These are phyloP conservation scores for Teunomyces pallodes DNA, from an alignment of 805 yeast species.

Conservation along the genomic window DNA sequence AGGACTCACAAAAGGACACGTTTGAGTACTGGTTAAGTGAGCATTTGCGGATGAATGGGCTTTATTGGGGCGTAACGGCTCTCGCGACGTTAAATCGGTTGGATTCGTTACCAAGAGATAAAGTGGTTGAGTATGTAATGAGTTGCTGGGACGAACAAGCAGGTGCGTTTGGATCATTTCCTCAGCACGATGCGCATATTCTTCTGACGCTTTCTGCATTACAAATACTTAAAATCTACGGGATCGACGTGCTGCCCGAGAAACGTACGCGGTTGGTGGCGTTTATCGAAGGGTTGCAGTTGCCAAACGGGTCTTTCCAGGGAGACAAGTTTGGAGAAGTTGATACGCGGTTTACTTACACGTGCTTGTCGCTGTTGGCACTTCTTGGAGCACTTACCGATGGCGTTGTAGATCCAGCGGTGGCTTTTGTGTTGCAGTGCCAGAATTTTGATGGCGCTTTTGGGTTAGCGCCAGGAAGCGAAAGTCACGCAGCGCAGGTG, in stretches of 20 bases:
- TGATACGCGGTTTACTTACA: constrained; percentile 88
- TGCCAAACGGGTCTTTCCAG: constrained; percentile 68
- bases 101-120: constrained; percentile 54
- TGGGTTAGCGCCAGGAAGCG: constrained; percentile 93
- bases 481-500: constrained; percentile 89
- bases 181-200: constrained; percentile 85
- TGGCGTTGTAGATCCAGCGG: constrained; percentile 58
- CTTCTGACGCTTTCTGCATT: constrained; percentile 82
- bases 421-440: constrained; percentile 62
- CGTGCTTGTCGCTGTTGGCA: constrained; percentile 71
- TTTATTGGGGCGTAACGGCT: constrained; percentile 93
- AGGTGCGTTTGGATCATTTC: constrained; percentile 91
- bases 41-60: constrained; percentile 85
- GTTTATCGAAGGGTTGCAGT: constrained; percentile 45
- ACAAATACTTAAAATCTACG: constrained; percentile 72
- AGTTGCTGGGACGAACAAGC: constrained; percentile 55
- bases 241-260: constrained; percentile 38
- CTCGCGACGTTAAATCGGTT: constrained; percentile 52
- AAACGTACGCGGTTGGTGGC: constrained; percentile 31
- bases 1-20: constrained; percentile 43
- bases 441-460: constrained; percentile 94
- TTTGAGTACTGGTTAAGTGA: constrained; percentile 87
- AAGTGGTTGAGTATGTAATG: constrained; percentile 66
- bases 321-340: constrained; percentile 93
- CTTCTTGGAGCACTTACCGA: constrained; percentile 63